Evolutionary conservation across 2,329 filamentous ascomycete species (phyloP), one percentile per base, ranked within the genome.

Genomic region (Colletotrichum sp.): DNA sequence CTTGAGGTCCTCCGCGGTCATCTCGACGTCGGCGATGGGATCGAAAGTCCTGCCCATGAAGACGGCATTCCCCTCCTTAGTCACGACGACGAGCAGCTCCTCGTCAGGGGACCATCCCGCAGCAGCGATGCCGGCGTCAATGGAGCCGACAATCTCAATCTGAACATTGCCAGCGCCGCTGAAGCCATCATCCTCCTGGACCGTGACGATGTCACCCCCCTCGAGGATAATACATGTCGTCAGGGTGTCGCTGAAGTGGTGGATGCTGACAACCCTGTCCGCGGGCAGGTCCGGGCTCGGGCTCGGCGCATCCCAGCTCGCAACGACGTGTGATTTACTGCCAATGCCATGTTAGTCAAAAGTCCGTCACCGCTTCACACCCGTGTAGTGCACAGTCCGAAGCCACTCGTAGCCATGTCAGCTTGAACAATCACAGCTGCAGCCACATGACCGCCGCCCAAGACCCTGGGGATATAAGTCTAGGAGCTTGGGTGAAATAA

Each of bases 1-100:
- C 79, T 94, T 94, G 77, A 98, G 90, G 84, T 98, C 96, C 60
- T 96, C 95, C 0, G 88, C 83, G 0, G 91, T 91, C 83, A 98
- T 92, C 38, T 89, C 87, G 68, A 94, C 89, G 83, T 96, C 94
- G 38, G 94, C 91, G 56, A 98, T 92, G 73, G 93, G 93, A 79
- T 98, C 96, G 78, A 98, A 98, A 30, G 93, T 92, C 77, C 96
- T 91, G 71, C 96, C 98, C 96, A 99, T 98, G 82, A 98, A 95
- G 73, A 98, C 89, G 34, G 97, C 88, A 1, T 95, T 97, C 76
- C 93, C 89, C 55, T 92, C 93, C 80, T 93, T 93, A 21, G 97
- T 98, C 69, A 94, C 92, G 77, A 99, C 92, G 71, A 94, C 92
- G 60, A 99, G 87, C 21, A 98, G 89, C 83, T 98, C 96, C 82